phyloP scores from a whole-genome alignment of 257 asterid species.

The Haberlea rhodopensis region DNA sequence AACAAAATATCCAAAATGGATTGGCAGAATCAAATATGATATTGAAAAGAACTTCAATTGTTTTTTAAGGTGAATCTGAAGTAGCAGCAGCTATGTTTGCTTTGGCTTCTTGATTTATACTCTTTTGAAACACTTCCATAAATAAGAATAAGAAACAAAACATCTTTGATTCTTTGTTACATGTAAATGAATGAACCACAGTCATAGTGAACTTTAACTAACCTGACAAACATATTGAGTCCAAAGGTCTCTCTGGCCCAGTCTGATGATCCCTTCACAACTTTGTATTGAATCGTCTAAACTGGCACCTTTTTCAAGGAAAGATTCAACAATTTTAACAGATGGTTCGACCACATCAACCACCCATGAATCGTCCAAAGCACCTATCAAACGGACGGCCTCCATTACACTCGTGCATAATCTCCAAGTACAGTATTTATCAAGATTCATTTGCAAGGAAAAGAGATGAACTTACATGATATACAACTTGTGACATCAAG shows the following conservation, averaged over 20 bases:
- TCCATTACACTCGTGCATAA: constrained; percentile 6
- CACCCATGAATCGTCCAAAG: constrained; percentile 53
- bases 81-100: no score
- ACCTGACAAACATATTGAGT: constrained; percentile 67
- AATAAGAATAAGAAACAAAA: neutral
- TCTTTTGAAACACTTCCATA: neutral
- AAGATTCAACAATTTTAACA: constrained; percentile 45
- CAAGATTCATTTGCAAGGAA: constrained; percentile 12
- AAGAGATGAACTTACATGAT: constrained; percentile 36
- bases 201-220: constrained; percentile 16
- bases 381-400: constrained; percentile 33
- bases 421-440: neutral
- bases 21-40: no score
- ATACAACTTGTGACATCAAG: constrained; percentile 68
- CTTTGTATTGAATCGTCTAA: constrained; percentile 26
- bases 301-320: constrained; percentile 36
- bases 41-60: neutral
- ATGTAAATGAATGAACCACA: neutral
- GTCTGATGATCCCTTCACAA: constrained; percentile 26
- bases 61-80: neutral
- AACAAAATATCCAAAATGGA: no score
- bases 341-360: constrained; percentile 64
- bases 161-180: neutral
- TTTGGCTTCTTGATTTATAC: neutral
- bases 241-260: constrained; percentile 67